These are phyloP conservation scores for Anthracocystis setariae DNA, from an alignment of 1,284 basidiomycete species.

Conservation along the genomic window DNA sequence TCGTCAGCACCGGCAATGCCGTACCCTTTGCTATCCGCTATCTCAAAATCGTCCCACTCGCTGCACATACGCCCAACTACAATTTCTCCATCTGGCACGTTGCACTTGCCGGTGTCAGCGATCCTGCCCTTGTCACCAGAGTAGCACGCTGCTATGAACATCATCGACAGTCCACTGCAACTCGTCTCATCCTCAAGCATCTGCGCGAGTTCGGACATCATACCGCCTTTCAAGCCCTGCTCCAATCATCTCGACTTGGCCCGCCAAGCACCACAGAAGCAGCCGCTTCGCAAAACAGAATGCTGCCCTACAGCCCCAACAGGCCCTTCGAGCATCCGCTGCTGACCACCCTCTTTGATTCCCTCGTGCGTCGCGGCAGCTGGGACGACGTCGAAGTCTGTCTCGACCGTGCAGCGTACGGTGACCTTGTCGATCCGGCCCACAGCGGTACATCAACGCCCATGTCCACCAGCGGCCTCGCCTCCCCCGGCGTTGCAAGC, in stretches of 20 bases:
- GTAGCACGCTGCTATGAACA: constrained; percentile 51
- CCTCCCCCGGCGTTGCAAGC: constrained; percentile 27
- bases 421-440: constrained; percentile 28
- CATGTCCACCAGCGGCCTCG: constrained; percentile 27
- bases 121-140: constrained; percentile 40
- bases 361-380: constrained; percentile 76
- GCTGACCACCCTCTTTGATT: constrained; percentile 75
- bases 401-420: constrained; percentile 55
- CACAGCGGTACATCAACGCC: constrained; percentile 30
- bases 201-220: constrained; percentile 79
- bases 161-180: constrained; percentile 55
- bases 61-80: constrained; percentile 65
- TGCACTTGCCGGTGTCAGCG: constrained; percentile 62
- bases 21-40: constrained; percentile 59
- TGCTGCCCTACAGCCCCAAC: constrained; percentile 36
- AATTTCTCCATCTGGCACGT: constrained; percentile 67
- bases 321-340: constrained; percentile 76
- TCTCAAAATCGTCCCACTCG: constrained; percentile 66
- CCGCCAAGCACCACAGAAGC: constrained; percentile 6
- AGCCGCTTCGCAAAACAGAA: constrained; percentile 4
- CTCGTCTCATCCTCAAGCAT: constrained; percentile 74
- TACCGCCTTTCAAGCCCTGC: constrained; percentile 71
- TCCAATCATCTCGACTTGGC: constrained; percentile 47
- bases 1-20: constrained; percentile 42
- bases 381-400: constrained; percentile 74